phyloP scores from a whole-genome alignment of 2,329 filamentous ascomycete genomes.

The Nectriaceae sp. region DNA sequence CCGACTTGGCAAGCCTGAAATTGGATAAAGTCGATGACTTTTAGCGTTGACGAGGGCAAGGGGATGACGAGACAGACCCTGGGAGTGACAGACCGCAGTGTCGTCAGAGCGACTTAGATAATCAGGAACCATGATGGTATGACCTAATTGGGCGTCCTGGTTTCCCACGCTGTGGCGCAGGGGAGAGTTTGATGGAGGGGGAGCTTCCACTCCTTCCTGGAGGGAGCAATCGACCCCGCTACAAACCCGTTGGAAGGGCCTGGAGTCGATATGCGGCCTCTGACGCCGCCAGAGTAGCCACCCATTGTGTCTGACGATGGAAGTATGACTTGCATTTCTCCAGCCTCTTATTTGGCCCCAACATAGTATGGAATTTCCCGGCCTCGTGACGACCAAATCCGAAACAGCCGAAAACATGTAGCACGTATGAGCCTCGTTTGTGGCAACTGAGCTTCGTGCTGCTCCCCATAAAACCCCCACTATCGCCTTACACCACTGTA shows the following conservation, averaged over 20 bases:
- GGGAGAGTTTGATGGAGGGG: background rate
- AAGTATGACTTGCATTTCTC: no score
- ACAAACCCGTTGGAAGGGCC: background rate
- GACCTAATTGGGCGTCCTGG: background rate
- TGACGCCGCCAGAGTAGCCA: background rate
- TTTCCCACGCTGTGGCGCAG: background rate
- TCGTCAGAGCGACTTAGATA: background rate
- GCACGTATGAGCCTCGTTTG: background rate
- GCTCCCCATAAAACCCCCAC: background rate
- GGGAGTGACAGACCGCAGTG: background rate
- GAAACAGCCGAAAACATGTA: background rate
- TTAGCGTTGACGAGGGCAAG: background rate
- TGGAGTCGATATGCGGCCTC: background rate
- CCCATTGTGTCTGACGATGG: no score
- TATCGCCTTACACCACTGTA: background rate
- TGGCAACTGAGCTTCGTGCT: background rate
- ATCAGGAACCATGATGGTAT: background rate
- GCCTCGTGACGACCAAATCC: background rate
- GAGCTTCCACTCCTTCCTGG: no score
- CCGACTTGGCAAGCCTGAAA: conserved; percentile 22
- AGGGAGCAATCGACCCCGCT: background rate
- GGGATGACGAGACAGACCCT: background rate
- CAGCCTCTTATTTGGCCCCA: no score
- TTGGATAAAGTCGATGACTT: conserved; percentile 2
- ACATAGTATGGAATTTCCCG: background rate